Percentiles rank a stretch among this genome's conserved stretches.
Conservation (phyloP, 2,329 filamentous ascomycete genomes). For the Tolypocladium nubicola region DNA sequence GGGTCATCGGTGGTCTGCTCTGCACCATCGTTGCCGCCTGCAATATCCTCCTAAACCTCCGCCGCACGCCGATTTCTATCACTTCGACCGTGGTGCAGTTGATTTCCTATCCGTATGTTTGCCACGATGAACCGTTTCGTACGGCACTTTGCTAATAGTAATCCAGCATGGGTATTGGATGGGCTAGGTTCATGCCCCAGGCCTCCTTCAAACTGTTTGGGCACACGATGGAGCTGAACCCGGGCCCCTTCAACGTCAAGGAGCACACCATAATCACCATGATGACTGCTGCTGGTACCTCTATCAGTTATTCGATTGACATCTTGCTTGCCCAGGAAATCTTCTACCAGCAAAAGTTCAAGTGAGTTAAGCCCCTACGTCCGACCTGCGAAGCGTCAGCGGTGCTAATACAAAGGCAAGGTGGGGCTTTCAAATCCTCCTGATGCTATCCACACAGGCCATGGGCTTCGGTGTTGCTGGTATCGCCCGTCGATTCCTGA, state of each 20-base stretch:
- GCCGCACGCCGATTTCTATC: conserved; percentile 39
- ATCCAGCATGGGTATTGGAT: conserved; percentile 16
- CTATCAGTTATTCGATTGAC: conserved; percentile 26
- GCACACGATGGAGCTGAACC: conserved; percentile 22
- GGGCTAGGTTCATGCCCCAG: conserved; percentile 21
- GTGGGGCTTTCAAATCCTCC: conserved; percentile 46
- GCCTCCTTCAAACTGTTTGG: conserved; percentile 20
- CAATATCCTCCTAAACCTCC: conserved; percentile 42
- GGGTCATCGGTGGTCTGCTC: conserved; percentile 45
- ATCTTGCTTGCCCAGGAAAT: conserved; percentile 29
- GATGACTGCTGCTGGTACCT: conserved; percentile 26
- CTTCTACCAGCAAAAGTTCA: conserved; percentile 40
- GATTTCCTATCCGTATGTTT: conserved; percentile 33
- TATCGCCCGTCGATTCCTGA: conserved; percentile 45
- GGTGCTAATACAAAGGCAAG: not conserved
- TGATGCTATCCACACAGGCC: conserved; percentile 49
- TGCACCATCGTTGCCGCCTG: conserved; percentile 46
- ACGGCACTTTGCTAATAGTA: not conserved
- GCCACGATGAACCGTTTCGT: not conserved
- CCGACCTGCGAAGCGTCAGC: not conserved
- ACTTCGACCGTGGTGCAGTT: conserved; percentile 44
- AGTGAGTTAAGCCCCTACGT: conserved; percentile 9
- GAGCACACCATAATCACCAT: conserved; percentile 37
- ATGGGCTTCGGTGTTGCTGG: conserved; percentile 56
- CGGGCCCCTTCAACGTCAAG: conserved; percentile 33